Percentiles rank a stretch among this genome's conserved stretches.
These are phyloP conservation scores for Epichloe brachyelytri DNA, from an alignment of 2,329 filamentous ascomycete genomes.

Conservation along the genomic window DNA sequence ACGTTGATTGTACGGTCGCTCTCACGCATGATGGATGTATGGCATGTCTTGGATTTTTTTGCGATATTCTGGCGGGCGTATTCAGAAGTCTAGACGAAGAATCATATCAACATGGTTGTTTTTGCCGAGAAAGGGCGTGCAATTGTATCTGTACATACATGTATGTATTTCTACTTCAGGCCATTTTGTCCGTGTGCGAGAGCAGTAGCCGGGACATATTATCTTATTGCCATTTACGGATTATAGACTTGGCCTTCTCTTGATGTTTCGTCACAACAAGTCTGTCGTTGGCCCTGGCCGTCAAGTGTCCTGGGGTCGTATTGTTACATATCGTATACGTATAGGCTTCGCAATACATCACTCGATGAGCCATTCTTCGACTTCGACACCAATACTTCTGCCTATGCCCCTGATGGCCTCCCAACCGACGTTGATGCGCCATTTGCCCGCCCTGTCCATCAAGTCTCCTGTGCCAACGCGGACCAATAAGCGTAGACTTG, in stretches of 20 bases:
- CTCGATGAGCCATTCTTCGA: slow-evolving; percentile 64
- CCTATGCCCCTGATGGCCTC: slow-evolving; percentile 61
- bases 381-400: slow-evolving; percentile 61
- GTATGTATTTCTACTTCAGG: neutral
- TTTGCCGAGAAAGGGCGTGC: neutral
- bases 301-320: too few species aligned
- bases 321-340: too few species aligned
- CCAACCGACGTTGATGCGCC: slow-evolving; percentile 69
- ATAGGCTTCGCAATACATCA: slow-evolving; percentile 17
- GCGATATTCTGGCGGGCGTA: neutral
- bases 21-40: neutral
- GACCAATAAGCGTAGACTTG: slow-evolving; percentile 55
- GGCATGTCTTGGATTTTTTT: neutral
- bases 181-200: too few species aligned
- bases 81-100: neutral
- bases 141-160: neutral
- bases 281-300: too few species aligned
- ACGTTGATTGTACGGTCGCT: neutral
- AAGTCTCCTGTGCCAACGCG: slow-evolving; percentile 50
- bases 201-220: too few species aligned
- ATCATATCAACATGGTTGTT: neutral
- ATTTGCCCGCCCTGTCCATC: slow-evolving; percentile 58
- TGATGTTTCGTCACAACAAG: too few species aligned
- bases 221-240: too few species aligned
- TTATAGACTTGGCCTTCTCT: too few species aligned